Conservation (phyloP, 1,284 basidiomycete genomes). For the Rhizoctonia solani region DNA sequence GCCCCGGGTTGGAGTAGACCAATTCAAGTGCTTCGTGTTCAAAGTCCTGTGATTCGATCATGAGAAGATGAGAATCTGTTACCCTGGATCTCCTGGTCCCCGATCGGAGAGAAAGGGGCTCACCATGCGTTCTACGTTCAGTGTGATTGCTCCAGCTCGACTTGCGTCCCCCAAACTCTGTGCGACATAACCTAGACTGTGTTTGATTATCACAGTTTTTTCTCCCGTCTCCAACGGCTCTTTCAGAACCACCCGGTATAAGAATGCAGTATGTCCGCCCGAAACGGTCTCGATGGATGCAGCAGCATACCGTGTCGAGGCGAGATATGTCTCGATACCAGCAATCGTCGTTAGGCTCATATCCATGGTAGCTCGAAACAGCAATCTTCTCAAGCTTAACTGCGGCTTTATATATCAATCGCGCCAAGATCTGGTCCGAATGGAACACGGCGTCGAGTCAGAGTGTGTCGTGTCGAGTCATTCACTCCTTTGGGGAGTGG, state of each 20-base stretch:
- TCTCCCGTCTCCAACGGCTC: not conserved
- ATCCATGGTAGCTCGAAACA: too few species aligned
- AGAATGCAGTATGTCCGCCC: not conserved
- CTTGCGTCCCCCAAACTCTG: too few species aligned
- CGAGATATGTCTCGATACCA: not conserved
- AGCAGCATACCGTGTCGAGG: not conserved
- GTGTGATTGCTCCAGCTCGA: too few species aligned
- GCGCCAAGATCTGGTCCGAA: too few species aligned
- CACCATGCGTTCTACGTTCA: constrained; percentile 2
- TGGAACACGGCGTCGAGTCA: too few species aligned
- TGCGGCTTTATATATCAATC: too few species aligned
- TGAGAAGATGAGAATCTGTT: too few species aligned
- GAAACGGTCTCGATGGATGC: not conserved
- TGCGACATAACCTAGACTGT: not conserved
- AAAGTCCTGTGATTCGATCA: not conserved
- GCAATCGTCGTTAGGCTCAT: constrained; percentile 1
- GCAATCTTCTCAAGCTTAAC: too few species aligned
- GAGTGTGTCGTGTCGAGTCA: too few species aligned
- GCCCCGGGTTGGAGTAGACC: not conserved
- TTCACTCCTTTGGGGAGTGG: too few species aligned
- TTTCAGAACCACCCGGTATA: constrained; percentile 4
- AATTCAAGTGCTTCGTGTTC: constrained; percentile 5
- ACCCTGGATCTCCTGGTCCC: too few species aligned
- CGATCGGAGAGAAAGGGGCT: not conserved
- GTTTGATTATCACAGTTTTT: constrained; percentile 17